Evolutionary conservation across 2,329 filamentous ascomycete species (phyloP).

Genomic region (Alternaria infectoria): DNA sequence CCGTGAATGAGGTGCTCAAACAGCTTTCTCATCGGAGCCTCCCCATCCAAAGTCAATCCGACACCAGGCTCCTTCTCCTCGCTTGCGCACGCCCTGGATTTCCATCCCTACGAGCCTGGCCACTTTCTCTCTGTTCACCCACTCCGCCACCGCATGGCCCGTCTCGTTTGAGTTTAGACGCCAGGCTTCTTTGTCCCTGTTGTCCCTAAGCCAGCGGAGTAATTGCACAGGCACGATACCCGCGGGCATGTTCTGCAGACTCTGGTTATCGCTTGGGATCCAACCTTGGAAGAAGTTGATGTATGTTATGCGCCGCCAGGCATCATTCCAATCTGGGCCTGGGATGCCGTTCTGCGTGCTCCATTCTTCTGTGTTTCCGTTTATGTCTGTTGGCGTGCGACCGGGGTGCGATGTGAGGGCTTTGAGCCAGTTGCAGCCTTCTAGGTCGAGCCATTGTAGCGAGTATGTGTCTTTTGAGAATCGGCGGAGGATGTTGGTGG

Average conservation of each 20-base stretch:
- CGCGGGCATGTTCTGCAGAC: slow-evolving; percentile 44
- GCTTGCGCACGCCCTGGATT: slow-evolving; percentile 39
- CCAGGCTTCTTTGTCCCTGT: slow-evolving; percentile 28
- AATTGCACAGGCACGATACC: slow-evolving; percentile 42
- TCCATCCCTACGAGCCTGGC: slow-evolving; percentile 37
- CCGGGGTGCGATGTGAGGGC: slow-evolving; percentile 55
- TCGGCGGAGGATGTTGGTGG: slow-evolving; percentile 62
- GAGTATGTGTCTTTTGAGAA: slow-evolving; percentile 63
- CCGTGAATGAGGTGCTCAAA: not conserved
- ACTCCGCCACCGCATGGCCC: slow-evolving; percentile 33
- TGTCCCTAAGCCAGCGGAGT: slow-evolving; percentile 45
- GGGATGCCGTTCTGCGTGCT: slow-evolving; percentile 14
- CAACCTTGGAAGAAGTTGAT: slow-evolving; percentile 54
- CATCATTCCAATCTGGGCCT: slow-evolving; percentile 48
- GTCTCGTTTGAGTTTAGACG: slow-evolving; percentile 26
- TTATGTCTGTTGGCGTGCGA: not conserved
- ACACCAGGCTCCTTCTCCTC: slow-evolving; percentile 38
- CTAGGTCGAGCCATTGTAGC: slow-evolving; percentile 66
- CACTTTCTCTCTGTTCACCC: slow-evolving; percentile 50
- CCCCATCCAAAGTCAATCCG: slow-evolving; percentile 48
- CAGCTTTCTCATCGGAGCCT: not conserved
- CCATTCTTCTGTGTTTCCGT: slow-evolving; percentile 6
- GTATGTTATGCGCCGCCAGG: slow-evolving; percentile 54
- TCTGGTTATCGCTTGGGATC: slow-evolving; percentile 45
- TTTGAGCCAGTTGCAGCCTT: slow-evolving; percentile 65